phyloP scores from a whole-genome alignment of 1,284 basidiomycete genomes.

The Naganishia liquefaciens region DNA sequence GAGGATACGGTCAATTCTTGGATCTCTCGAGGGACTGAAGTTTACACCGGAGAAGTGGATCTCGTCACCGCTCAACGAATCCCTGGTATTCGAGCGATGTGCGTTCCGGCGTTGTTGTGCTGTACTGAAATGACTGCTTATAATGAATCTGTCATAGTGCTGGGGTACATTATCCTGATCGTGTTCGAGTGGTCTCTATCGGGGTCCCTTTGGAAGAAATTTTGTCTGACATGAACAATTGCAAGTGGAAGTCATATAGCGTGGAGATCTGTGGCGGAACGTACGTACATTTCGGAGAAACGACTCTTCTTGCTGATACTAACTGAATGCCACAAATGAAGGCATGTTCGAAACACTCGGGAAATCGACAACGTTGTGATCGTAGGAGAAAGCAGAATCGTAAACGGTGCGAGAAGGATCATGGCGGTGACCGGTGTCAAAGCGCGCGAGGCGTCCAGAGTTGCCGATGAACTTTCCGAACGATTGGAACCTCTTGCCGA shows the following conservation, averaged over 20 bases:
- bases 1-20: too few relatives aligned
- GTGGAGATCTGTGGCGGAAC: constrained; percentile 99
- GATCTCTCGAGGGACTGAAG: constrained; percentile 51
- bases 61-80: constrained; percentile 81
- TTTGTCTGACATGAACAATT: constrained; percentile 76
- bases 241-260: constrained; percentile 85
- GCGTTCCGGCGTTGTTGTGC: background rate
- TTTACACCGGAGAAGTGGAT: constrained; percentile 82
- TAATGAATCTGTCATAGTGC: too few relatives aligned
- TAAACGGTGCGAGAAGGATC: constrained; percentile 94
- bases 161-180: constrained; percentile 85
- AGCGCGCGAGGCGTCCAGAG: constrained; percentile 74
- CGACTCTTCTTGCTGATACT: too few relatives aligned
- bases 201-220: constrained; percentile 87
- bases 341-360: constrained; percentile 89
- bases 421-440: constrained; percentile 96
- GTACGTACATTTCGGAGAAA: too few relatives aligned
- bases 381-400: constrained; percentile 93
- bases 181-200: constrained; percentile 90
- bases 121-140: background rate
- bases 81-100: constrained; percentile 85
- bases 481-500: constrained; percentile 68
- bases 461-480: constrained; percentile 66
- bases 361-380: constrained; percentile 96
- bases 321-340: constrained; percentile 43